Base-by-base conservation (phyloP, 148 eudicot genomes). In the Oxyria digyna region DNA sequence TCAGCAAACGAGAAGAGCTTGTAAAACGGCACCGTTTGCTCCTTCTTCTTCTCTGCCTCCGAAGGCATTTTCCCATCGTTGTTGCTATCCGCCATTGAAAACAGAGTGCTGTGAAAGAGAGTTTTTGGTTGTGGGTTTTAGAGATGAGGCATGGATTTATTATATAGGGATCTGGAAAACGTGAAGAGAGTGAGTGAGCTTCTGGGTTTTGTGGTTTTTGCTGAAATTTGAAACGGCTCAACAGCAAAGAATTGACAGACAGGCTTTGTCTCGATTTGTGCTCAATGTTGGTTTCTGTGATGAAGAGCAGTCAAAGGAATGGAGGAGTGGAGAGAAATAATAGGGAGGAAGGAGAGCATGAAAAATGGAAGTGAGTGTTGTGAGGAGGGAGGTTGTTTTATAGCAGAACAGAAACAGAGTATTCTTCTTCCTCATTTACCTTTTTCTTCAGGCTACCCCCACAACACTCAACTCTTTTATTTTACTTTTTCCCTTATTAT, bases 21-120 rank as follows among this genome's bases (percentile, higher is more conserved):
- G 43, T 81, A 88, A 68, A 95, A 95, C 9, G 97, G 87, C 21
- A 95, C 55, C 24, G 93, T 88, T 73, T 95, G 89, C 68, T 95
- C 97, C 46, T 91, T 87, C 75, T 87, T 88, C 88, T 95, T 95
- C 78, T 95, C 97, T 33, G 91, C 81, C 57, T 79, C 87, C 35
- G 67, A 75, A 17, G 91, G 84, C 88, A 80, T 75, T 75, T 89
- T 89, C 6, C 68, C 78, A 76, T 92, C 73, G 73, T 63, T 70
- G 73, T 27, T 75, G 62, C 75, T 78, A 46, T 87, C 84, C 87
- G 65, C 65, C 65, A 59, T 59, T 59, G n/a, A 84, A 83, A 72
- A 62, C 49, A 55, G 52, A 26, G 20, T 15, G 24, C 21, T n/a
- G 41, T 38, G 21, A 21, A 38, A 33, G 42, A 29, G 9, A 29